Evolutionary conservation across 306 rosid genomes (phyloP).

Genomic region (Potentilla sterilis): DNA sequence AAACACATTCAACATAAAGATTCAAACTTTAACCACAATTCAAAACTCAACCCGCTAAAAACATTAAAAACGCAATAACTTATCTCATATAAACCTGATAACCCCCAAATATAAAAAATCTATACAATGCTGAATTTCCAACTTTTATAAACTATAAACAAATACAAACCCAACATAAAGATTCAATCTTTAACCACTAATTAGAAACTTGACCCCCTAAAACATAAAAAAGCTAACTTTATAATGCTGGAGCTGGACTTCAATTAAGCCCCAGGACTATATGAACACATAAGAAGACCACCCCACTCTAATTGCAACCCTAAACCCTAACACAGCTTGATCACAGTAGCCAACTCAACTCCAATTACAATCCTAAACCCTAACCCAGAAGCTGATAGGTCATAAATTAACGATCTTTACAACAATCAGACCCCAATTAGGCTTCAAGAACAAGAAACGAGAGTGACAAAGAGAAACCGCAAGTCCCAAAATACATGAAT

Average conservation of each 20-base stretch:
- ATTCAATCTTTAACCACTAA: slow-evolving; percentile 1
- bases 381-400: slow-evolving; percentile 13
- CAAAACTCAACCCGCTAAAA: background rate
- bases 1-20: background rate
- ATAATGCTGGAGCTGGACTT: slow-evolving; percentile 17
- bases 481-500: background rate
- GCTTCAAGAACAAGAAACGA: background rate
- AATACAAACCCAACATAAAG: slow-evolving; percentile 9
- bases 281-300: background rate
- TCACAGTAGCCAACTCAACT: slow-evolving; percentile 13
- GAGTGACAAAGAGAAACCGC: background rate
- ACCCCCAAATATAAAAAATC: background rate
- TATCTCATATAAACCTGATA: background rate
- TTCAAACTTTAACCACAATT: slow-evolving; percentile 1
- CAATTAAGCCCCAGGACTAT: background rate
- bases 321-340: slow-evolving; percentile 12
- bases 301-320: background rate
- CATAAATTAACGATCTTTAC: background rate
- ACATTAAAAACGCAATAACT: too few species aligned
- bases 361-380: slow-evolving; percentile 8
- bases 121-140: slow-evolving; percentile 4
- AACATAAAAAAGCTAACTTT: background rate
- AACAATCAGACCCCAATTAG: background rate
- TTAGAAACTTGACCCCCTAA: background rate
- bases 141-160: slow-evolving; percentile 27